A percentile compares a stretch with the other conserved stretches of the same genome.
Evolutionary conservation across 768 basidiomycete genomes (phyloP).

Genomic region (Mycena vulgaris): DNA sequence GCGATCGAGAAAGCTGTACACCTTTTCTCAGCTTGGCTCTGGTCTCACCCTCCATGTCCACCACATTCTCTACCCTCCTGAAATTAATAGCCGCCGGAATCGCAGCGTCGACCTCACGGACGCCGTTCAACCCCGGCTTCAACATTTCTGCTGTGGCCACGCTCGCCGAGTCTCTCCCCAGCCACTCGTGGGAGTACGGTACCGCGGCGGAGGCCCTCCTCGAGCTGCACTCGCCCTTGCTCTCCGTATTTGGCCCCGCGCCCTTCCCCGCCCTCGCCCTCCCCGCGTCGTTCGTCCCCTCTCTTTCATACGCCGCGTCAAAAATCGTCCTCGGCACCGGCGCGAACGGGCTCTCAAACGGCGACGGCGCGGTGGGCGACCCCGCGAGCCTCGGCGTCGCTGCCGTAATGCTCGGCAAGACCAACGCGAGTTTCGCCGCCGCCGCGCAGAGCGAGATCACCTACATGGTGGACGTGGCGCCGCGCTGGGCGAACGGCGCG

Average conservation of each 20-base stretch:
- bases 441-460: constrained; percentile 58
- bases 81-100: too few relatives aligned
- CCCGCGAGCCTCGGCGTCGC: constrained; percentile 67
- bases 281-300: constrained; percentile 26
- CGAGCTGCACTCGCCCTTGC: not conserved
- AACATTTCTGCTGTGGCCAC: constrained; percentile 24
- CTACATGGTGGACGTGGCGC: constrained; percentile 60
- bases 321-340: constrained; percentile 42
- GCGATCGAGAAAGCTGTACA: too few relatives aligned
- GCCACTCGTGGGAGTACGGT: constrained; percentile 19
- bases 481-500: constrained; percentile 58
- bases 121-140: constrained; percentile 28
- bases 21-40: too few relatives aligned
- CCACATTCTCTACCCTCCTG: too few relatives aligned
- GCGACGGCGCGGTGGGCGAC: constrained; percentile 67
- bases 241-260: too few relatives aligned
- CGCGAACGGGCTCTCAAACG: constrained; percentile 49
- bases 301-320: constrained; percentile 37
- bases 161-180: constrained; percentile 19
- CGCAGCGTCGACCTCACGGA: too few relatives aligned
- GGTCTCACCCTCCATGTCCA: too few relatives aligned
- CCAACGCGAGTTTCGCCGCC: constrained; percentile 48
- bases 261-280: constrained; percentile 45
- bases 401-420: constrained; percentile 59
- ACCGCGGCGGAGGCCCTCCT: not conserved